Conservation (phyloP, 345 rosid species). For the Melastoma malabathricum region DNA sequence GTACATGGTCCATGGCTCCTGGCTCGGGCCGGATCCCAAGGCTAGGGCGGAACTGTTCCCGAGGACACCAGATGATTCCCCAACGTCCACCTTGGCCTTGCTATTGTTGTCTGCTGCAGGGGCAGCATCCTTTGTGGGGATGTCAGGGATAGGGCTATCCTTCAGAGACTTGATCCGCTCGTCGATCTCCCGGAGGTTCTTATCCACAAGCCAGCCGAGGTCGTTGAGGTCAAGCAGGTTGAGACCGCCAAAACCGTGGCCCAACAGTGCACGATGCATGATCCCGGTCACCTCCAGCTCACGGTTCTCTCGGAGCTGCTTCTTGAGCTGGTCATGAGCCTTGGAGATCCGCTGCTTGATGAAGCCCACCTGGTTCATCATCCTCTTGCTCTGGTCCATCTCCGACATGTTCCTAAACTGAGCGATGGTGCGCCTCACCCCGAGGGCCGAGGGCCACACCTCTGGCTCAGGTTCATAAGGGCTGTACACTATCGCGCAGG, state of each 20-base stretch:
- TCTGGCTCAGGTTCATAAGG: conserved; percentile 20
- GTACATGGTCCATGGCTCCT: too few relatives aligned
- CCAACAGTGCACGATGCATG: conserved; percentile 5
- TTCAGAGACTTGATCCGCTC: conserved; percentile 5
- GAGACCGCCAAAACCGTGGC: conserved; percentile 7
- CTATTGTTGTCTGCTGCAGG: too few relatives aligned
- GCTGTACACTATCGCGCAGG: conserved; percentile 13
- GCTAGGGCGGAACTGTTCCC: too few relatives aligned
- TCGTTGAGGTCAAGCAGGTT: conserved; percentile 10
- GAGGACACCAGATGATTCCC: too few relatives aligned
- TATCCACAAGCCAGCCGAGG: conserved; percentile 6
- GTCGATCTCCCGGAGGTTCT: conserved; percentile 6
- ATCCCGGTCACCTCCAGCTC: conserved; percentile 14
- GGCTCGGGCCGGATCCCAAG: too few relatives aligned
- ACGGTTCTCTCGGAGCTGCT: conserved; percentile 13
- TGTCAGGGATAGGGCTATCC: not conserved
- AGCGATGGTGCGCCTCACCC: conserved; percentile 12
- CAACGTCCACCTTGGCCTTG: too few relatives aligned
- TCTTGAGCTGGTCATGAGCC: conserved; percentile 21
- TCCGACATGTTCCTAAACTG: conserved; percentile 19
- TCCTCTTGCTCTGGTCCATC: conserved; percentile 31
- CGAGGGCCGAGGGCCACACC: conserved; percentile 26
- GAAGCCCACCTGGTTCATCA: conserved; percentile 31
- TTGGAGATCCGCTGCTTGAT: conserved; percentile 23
- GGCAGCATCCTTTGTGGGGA: too few relatives aligned